Base-by-base conservation (phyloP, 2,329 filamentous ascomycete genomes). In the Cercospora berteroae region DNA sequence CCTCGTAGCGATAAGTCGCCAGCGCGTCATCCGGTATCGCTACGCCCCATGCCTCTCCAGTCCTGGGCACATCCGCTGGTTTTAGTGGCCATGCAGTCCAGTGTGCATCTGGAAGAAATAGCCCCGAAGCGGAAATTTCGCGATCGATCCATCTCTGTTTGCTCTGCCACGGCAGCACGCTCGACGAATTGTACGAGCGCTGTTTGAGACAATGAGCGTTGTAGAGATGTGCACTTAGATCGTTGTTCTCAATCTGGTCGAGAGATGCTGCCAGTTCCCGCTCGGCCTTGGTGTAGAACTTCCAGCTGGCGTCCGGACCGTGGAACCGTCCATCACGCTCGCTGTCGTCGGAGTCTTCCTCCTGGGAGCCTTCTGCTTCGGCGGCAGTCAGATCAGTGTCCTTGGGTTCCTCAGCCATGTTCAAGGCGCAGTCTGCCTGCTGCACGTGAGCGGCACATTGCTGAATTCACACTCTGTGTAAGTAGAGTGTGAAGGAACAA, bases 61-160 rank as follows among this genome's bases (percentile, higher is more conserved):
- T 81, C 16, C 82, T 80, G 1, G 91, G 91, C 7, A 95, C 88
- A 27, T 84, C 80, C 7, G 82, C 80, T 4, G 86, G 82, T 20
- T 83, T 83, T 74, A 96, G 78, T 4, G 94, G 94, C 94, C 94
- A 97, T 0, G 93, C 91, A 18, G 91, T 92, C 94, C 94, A 97
- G 4, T 76, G 71, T 67, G 85, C 87, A 0, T 86, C 74, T 1
- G 85, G 83, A 16, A 79, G 72, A 72, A 84, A 82, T 2, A 75
- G 70, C 66, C 72, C 73, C 33, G 78, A 75, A 4, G 70, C 70
- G 50, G 77, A 70, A 16, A 77, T 74, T 27, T 77, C 71, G 2
- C 69, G 72, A 31, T 75, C 68, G 29, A 81, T 69, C 81, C 81
- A 83, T 8, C 66, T 69, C 31, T 78, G 76, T 68, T 80, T 83